A percentile compares a stretch with the other conserved stretches of the same genome.
These are phyloP conservation scores for Apiospora kogelbergensis DNA, from an alignment of 2,329 filamentous ascomycete species.

Conservation along the genomic window DNA sequence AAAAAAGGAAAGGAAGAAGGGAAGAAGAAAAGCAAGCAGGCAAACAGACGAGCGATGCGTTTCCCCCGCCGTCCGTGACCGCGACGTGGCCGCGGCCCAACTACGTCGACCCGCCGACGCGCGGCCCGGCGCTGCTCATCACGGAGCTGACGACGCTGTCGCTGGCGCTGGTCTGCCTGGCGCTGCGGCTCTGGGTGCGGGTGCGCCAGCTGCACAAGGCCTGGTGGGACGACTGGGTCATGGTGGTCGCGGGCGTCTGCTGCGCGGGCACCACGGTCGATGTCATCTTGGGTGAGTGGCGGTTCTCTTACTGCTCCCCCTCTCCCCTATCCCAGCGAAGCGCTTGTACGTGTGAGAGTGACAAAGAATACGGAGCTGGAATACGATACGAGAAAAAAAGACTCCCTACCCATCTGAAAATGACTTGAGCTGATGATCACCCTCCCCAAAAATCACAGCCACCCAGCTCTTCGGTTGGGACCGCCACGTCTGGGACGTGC, in stretches of 20 bases:
- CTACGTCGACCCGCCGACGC: constrained; percentile 35
- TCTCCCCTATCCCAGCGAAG: neutral
- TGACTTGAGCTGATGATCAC: neutral
- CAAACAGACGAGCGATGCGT: constrained; percentile 27
- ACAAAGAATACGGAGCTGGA: neutral
- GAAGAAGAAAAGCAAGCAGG: neutral
- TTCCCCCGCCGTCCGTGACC: constrained; percentile 35
- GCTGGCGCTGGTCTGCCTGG: constrained; percentile 34
- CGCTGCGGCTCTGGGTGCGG: constrained; percentile 38
- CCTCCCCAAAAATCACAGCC: constrained; percentile 20
- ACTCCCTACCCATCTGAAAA: neutral
- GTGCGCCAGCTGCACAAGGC: constrained; percentile 31
- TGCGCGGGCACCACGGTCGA: constrained; percentile 25
- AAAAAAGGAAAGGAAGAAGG: neutral
- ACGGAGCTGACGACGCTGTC: constrained; percentile 36
- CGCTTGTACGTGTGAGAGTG: too few relatives aligned
- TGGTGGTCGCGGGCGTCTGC: constrained; percentile 33
- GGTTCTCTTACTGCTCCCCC: neutral
- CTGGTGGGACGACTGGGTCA: constrained; percentile 42
- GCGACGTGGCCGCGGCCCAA: constrained; percentile 39
- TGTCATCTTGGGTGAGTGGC: constrained; percentile 12
- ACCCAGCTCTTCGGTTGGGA: constrained; percentile 37
- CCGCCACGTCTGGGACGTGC: constrained; percentile 39
- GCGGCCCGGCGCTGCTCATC: constrained; percentile 37
- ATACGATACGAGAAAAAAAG: neutral